A percentile compares a stretch with the other conserved stretches of the same genome.
phyloP scores from a whole-genome alignment of 495 filamentous ascomycete genomes.

The Astrothelium macrocarpum region DNA sequence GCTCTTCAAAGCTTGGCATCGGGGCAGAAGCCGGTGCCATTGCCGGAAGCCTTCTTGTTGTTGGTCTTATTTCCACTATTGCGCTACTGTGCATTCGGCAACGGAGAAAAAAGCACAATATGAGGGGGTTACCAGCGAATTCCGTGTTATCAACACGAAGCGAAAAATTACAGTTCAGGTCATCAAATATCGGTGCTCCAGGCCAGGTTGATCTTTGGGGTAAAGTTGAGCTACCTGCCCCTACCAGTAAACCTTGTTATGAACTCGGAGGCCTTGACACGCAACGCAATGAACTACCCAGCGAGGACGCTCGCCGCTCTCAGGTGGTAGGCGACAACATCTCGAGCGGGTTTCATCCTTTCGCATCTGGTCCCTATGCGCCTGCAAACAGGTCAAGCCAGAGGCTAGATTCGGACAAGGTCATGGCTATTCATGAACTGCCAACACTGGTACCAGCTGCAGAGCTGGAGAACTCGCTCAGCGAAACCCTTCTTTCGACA shows the following conservation, averaged over 20 bases:
- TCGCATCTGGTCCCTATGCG: not conserved
- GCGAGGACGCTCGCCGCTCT: not conserved
- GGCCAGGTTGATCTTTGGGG: not conserved
- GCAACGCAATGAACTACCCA: not conserved
- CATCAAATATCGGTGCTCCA: not conserved
- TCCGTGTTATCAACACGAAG: not conserved
- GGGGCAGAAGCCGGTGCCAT: constrained; percentile 7
- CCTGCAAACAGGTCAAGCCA: not conserved
- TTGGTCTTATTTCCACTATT: not conserved
- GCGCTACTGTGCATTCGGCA: not conserved
- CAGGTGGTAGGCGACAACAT: not conserved
- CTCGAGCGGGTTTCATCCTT: not conserved
- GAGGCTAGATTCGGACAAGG: not conserved
- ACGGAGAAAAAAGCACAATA: constrained; percentile 2
- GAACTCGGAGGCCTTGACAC: not conserved
- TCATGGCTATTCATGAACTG: not conserved
- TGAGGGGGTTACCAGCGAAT: not conserved
- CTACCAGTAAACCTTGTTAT: not conserved
- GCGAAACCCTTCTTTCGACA: not conserved
- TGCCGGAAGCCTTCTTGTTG: not conserved
- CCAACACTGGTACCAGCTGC: not conserved
- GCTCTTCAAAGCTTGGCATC: not conserved
- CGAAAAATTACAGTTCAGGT: not conserved
- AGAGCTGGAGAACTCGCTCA: not conserved
- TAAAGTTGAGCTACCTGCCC: not conserved